These are phyloP conservation scores for Globisporangium iwayamae DNA, from an alignment of 352 stramenopile genomes.

Conservation along the genomic window DNA sequence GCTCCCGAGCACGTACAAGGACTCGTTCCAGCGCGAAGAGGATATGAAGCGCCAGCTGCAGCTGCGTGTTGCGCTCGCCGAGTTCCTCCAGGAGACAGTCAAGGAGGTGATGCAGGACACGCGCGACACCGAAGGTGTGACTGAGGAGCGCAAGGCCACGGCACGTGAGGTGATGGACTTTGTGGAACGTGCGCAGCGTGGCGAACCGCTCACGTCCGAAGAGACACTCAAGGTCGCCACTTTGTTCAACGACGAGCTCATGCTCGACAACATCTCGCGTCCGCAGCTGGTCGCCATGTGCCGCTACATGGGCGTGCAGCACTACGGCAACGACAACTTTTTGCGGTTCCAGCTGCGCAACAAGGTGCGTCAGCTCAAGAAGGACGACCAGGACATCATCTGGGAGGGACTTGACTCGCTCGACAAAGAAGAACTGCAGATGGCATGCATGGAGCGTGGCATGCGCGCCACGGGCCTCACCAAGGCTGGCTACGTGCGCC, in stretches of 20 bases:
- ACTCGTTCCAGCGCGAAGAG: conserved; percentile 95
- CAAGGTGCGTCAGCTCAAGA: conserved; percentile 92
- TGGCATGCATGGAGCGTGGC: conserved; percentile 95
- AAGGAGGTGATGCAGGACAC: conserved; percentile 86
- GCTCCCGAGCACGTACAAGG: conserved; percentile 97
- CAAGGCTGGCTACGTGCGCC: conserved; percentile 93
- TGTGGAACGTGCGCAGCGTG: conserved; percentile 74
- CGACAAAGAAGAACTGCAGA: conserved; percentile 96
- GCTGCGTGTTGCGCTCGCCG: conserved; percentile 93
- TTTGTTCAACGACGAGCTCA: conserved; percentile 98
- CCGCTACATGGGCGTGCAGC: conserved; percentile 95
- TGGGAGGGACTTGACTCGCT: conserved; percentile 98
- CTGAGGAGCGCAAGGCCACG: conserved; percentile 71
- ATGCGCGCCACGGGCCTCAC: conserved; percentile 96
- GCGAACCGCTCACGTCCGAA: conserved; percentile 68
- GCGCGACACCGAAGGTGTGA: conserved; percentile 72
- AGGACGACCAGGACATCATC: conserved; percentile 98
- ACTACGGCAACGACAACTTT: conserved; percentile 96
- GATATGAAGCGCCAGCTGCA: conserved; percentile 98
- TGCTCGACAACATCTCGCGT: conserved; percentile 96
- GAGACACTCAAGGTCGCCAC: conserved; percentile 89
- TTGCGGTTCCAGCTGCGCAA: conserved; percentile 94
- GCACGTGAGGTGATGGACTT: conserved; percentile 85
- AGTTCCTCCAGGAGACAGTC: conserved; percentile 97
- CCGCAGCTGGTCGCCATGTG: conserved; percentile 97